Base-by-base conservation (phyloP, 208 protist species). In the Trypanosoma melophagium region DNA sequence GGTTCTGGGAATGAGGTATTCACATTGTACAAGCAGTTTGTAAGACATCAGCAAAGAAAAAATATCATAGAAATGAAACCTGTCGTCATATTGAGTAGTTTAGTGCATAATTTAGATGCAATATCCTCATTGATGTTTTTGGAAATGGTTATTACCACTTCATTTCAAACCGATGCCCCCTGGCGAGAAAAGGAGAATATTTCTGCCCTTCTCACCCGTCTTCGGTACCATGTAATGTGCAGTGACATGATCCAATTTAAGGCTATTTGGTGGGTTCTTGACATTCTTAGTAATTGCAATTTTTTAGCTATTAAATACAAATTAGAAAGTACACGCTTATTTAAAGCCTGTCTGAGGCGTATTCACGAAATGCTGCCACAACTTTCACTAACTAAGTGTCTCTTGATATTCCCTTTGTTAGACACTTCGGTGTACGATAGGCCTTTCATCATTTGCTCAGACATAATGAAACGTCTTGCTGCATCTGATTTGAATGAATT, bases 401-500 rank as follows among this genome's bases (percentile, higher is more conserved):
- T 87, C 17, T 59, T 78, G 4, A 60, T 76, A 13, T 82, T 38
- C n/a, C 74, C 60, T 44, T 40, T 51, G 49, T 51, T 58, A 49
- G 40, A 58, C 47, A 55, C 13, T 50, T 17, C 57, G 51, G 28
- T 50, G 2, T 83, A 80, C 42, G 79, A 76, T 9, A 72, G 58
- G 54, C 79, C 85, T 1, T 87, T 90, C 67, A 75, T 90, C 59
- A 76, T 90, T 9, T 52, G 83, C 12, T 55, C 51, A 5, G 76
- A 83, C 40, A 80, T 85, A 42, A 70, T 84, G n/a, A 80, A 68
- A 21, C 66, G 72, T 12, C 49, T 79, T 25, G 17, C 41, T 40
- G 9, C 28, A 8, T 74, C 51, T 61, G 28, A 47, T 42, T 22
- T 65, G 17, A 40, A 54, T 14, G 68, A 74, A 45, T 49, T 74